Base-by-base conservation (phyloP, 2,329 filamentous ascomycete species). In the Colletotrichum tabaci region DNA sequence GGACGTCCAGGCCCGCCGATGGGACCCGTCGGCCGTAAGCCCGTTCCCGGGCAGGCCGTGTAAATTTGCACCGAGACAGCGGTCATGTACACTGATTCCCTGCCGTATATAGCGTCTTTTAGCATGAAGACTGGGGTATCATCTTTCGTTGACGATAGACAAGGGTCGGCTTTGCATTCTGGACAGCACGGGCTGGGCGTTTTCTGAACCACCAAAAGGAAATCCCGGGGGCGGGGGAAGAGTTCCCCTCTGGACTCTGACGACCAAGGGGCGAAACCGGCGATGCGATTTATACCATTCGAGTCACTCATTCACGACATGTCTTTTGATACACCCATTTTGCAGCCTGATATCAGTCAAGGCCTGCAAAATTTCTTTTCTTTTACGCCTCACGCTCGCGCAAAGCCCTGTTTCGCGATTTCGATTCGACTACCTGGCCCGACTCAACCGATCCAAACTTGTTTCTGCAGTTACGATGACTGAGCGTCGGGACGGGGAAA, bases 11-110 rank as follows among this genome's bases (percentile, higher is more conserved):
- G 63, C 15, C 66, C 72, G 38, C 57, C 82, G 49, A 79, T 83
- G 40, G 84, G 82, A 50, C 81, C 85, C 35, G 82, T 89, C 71
- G 83, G 80, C 74, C 85, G 88, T 66, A 90, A 90, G 78, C 87
- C 88, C 35, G 85, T 90, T 50, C 87, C 88, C 7, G 87, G 87
- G 46, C 69, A 72, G 50, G 69, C 65, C 44, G 68, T 67, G 16
- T 71, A 53, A 62, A n/a, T 38, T 38, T 58, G 12, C 21, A 52
- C 35, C 44, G 58, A 62, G 58, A 42, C 23, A 64, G 42, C 46
- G 65, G 55, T 58, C 21, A 60, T 63, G 50, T 68, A 52, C 44
- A 62, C 52, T 53, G 49, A 61, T 52, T 62, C 62, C 60, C 61
- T 57, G 35, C n/a, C 60, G 66, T 73, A 74, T 66, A 68, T 67